Percentiles rank a stretch among this genome's conserved stretches.
These are phyloP conservation scores for Balakata baccata DNA, from an alignment of 345 rosid species.

Conservation along the genomic window DNA sequence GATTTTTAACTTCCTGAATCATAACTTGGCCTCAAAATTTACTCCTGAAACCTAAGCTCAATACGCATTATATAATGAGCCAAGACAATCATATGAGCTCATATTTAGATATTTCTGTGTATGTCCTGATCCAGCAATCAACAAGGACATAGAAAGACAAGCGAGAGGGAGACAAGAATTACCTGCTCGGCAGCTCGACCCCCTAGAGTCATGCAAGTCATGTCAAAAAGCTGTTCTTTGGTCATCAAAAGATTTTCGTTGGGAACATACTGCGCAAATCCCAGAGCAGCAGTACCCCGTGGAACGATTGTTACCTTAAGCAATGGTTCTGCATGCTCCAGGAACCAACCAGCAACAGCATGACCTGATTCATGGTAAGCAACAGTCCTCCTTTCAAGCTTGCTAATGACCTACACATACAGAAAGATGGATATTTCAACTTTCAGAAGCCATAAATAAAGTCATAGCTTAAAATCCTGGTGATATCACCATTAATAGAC, in stretches of 20 bases:
- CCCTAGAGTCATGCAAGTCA: conserved; percentile 97
- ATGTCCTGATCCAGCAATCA: neutral
- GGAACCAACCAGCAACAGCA: conserved; percentile 91
- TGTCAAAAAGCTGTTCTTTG: conserved; percentile 90
- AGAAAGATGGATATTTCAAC: neutral
- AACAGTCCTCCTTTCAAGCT: conserved; percentile 80
- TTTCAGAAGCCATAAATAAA: neutral
- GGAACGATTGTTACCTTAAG: conserved; percentile 96
- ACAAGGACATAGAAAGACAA: neutral
- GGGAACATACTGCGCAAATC: conserved; percentile 95
- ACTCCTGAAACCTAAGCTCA: neutral
- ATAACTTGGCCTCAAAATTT: neutral
- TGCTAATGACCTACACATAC: conserved; percentile 71
- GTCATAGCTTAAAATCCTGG: neutral
- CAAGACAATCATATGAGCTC: neutral
- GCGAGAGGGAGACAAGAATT: neutral
- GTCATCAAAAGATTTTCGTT: conserved; percentile 94
- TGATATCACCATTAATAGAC: neutral
- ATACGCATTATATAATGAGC: neutral
- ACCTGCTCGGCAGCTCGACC: conserved; percentile 99
- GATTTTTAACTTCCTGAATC: neutral
- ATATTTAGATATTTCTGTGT: neutral
- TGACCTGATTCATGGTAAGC: conserved; percentile 98
- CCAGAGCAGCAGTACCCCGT: conserved; percentile 93
- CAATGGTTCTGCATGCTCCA: conserved; percentile 96